These are phyloP conservation scores for Ecytonucleospora hepatopenaei DNA, from an alignment of 371 early-diverging fungal species.

Conservation along the genomic window DNA sequence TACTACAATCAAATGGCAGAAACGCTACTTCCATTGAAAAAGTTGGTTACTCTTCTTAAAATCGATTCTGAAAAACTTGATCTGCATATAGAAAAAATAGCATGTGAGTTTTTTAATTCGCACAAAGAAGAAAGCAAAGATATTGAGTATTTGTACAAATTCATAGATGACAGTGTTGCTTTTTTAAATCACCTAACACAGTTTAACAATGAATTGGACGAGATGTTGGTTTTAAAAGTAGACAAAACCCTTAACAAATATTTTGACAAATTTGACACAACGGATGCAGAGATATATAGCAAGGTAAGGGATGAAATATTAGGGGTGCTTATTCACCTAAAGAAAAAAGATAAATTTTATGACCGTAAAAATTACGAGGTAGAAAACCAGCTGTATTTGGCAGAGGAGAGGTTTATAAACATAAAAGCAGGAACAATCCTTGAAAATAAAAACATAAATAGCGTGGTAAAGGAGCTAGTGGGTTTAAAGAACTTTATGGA, in stretches of 20 bases:
- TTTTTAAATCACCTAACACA: conserved; percentile 21
- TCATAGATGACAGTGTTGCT: conserved; percentile 10
- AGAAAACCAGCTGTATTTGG: neutral
- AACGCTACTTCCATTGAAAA: conserved; percentile 10
- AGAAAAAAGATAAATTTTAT: neutral
- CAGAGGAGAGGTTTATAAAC: neutral
- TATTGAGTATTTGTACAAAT: conserved; percentile 2
- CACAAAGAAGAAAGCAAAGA: neutral
- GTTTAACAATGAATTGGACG: conserved; percentile 30
- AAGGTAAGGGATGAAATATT: neutral
- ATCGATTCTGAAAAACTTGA: conserved; percentile 18
- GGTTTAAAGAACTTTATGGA: conserved; percentile 13
- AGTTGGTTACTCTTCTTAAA: neutral
- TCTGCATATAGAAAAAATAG: conserved; percentile 23
- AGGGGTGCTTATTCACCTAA: neutral
- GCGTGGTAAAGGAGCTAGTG: conserved; percentile 2
- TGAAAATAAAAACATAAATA: neutral
- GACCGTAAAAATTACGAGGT: neutral
- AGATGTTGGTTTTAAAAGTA: conserved; percentile 25
- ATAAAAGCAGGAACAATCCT: neutral
- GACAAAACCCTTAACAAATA: conserved; percentile 8
- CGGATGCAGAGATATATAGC: neutral
- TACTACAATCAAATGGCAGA: neutral
- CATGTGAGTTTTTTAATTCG: conserved; percentile 19
- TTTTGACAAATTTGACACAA: neutral